Evolutionary conservation across 2,329 filamentous ascomycete genomes (phyloP).

Genomic region (Chaetothyriales sp.): DNA sequence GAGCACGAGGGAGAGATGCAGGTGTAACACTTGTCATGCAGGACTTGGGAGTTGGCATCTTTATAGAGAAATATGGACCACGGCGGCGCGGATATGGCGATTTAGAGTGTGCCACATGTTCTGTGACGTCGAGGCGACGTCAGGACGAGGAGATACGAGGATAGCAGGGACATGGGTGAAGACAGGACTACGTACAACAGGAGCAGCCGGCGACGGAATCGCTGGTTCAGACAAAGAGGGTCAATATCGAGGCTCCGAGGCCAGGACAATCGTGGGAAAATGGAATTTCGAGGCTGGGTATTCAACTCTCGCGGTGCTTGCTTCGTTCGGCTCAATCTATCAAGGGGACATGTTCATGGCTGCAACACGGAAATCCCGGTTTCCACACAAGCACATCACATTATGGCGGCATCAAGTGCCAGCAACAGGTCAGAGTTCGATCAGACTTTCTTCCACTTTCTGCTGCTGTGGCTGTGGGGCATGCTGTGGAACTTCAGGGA

Average conservation of each 20-base stretch:
- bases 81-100: background rate
- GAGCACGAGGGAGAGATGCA: background rate
- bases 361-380: background rate
- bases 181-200: background rate
- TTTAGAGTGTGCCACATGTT: background rate
- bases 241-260: background rate
- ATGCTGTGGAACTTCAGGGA: conserved; percentile 51
- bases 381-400: no score
- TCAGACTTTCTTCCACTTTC: conserved; percentile 59
- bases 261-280: background rate
- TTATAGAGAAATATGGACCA: background rate
- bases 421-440: conserved; percentile 47
- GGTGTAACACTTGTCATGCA: no score
- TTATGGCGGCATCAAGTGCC: background rate
- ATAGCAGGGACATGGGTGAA: background rate
- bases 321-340: background rate
- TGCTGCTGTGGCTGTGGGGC: conserved; percentile 33
- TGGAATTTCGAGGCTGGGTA: background rate
- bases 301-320: background rate
- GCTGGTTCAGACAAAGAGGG: background rate
- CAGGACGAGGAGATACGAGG: background rate
- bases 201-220: background rate
- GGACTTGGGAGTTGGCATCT: background rate
- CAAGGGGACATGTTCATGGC: no score
- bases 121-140: background rate